phyloP scores from a whole-genome alignment of 176 grass and related monocot genomes.

The Oryza longistaminata region DNA sequence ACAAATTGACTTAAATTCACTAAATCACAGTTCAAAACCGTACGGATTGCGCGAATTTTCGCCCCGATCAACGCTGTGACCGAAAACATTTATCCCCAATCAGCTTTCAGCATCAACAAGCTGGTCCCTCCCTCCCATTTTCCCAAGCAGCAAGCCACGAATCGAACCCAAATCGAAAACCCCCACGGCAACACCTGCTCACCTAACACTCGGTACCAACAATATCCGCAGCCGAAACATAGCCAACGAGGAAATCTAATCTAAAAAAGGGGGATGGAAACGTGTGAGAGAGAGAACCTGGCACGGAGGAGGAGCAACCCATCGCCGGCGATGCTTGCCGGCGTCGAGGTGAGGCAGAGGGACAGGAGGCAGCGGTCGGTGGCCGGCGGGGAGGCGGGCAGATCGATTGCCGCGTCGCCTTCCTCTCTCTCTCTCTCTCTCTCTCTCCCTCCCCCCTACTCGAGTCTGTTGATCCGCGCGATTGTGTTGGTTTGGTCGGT shows the following conservation, averaged over 20 bases:
- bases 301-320: conserved; percentile 83
- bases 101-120: background rate
- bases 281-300: conserved; percentile 35
- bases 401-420: conserved; percentile 23
- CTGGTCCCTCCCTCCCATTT: background rate
- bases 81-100: background rate
- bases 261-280: background rate
- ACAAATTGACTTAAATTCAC: background rate
- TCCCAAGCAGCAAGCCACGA: background rate
- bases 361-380: background rate
- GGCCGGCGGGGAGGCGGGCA: background rate
- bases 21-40: background rate
- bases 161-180: background rate
- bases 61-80: background rate
- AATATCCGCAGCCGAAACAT: background rate
- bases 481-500: conserved; percentile 22
- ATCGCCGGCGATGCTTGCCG: conserved; percentile 29
- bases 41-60: background rate
- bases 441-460: background rate
- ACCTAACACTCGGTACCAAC: background rate
- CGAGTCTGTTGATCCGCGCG: background rate
- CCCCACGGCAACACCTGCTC: background rate
- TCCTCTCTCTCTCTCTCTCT: background rate
- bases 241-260: background rate
- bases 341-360: background rate